Evolutionary conservation across 2,329 filamentous ascomycete genomes (phyloP).

Genomic region (Fusarium protoensiforme): DNA sequence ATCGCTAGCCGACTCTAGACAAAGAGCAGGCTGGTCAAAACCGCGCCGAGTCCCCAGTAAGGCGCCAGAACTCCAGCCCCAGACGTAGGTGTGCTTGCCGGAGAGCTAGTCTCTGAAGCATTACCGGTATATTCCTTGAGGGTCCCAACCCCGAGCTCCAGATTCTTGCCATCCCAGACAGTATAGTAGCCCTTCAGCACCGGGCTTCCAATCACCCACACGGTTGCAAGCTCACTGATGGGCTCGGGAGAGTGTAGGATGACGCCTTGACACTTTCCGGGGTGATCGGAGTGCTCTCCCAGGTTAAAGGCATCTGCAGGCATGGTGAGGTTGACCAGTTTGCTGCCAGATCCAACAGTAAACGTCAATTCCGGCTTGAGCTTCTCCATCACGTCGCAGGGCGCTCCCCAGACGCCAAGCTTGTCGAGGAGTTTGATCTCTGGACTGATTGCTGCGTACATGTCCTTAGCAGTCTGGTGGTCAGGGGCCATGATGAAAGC

Average conservation of each 20-base stretch:
- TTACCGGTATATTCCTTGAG: background rate
- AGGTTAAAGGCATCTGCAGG: background rate
- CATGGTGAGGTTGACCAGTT: background rate
- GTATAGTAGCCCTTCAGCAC: slow-evolving; percentile 51
- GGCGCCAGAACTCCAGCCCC: background rate
- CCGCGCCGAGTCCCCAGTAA: background rate
- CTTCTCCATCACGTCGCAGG: background rate
- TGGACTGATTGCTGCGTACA: background rate
- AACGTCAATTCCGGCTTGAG: background rate
- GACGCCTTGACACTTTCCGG: slow-evolving; percentile 46
- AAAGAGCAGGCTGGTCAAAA: background rate
- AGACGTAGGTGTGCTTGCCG: background rate
- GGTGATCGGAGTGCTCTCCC: background rate
- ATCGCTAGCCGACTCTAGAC: background rate
- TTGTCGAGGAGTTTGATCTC: background rate
- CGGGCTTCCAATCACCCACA: slow-evolving; percentile 49
- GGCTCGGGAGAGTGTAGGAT: slow-evolving; percentile 41
- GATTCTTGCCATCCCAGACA: slow-evolving; percentile 46
- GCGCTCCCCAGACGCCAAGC: background rate
- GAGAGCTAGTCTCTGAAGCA: background rate
- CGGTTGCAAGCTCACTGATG: slow-evolving; percentile 21
- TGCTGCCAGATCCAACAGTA: background rate
- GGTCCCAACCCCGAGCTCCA: slow-evolving; percentile 40
- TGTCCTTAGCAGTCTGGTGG: background rate
- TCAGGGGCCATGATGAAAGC: background rate